Evolutionary conservation across 1,284 basidiomycete genomes (phyloP).

Genomic region (Boletus semigastroideus): DNA sequence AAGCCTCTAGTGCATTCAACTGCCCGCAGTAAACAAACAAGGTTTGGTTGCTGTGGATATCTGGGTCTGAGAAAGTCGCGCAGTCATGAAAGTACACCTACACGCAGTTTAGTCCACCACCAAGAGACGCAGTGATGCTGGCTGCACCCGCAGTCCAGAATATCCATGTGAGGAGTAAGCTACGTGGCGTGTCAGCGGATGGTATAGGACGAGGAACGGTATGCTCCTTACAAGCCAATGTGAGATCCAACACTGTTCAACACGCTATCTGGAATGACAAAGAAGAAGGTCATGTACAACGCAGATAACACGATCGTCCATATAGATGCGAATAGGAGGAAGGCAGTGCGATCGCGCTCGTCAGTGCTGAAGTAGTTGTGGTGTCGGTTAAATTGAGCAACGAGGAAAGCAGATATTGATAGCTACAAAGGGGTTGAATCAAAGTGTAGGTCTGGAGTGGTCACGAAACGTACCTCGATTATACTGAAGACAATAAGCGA

Average conservation of each 20-base stretch:
- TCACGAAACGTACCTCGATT: conserved; percentile 24
- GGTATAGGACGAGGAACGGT: background rate
- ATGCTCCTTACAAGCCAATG: conserved; percentile 53
- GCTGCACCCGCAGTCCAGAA: conserved; percentile 70
- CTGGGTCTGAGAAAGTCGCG: background rate
- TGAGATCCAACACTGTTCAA: conserved; percentile 64
- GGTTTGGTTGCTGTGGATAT: conserved; percentile 33
- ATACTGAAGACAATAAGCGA: conserved; percentile 29
- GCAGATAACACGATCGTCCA: conserved; percentile 66
- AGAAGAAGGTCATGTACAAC: conserved; percentile 56
- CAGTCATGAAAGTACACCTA: conserved; percentile 31
- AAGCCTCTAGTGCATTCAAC: conserved; percentile 59
- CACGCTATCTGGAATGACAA: conserved; percentile 42
- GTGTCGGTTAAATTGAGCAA: conserved; percentile 52
- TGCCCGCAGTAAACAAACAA: conserved; percentile 65
- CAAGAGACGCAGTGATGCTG: conserved; percentile 61
- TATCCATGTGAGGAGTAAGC: conserved; percentile 66
- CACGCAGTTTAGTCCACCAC: conserved; percentile 69
- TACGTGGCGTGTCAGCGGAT: conserved; percentile 27
- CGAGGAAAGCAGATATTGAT: conserved; percentile 68
- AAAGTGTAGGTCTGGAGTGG: background rate
- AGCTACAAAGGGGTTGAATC: conserved; percentile 40
- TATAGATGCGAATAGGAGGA: conserved; percentile 62
- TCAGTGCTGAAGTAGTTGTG: conserved; percentile 50
- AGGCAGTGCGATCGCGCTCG: conserved; percentile 62